Conservation (phyloP, 1,284 basidiomycete species). For the Pascua sp. region DNA sequence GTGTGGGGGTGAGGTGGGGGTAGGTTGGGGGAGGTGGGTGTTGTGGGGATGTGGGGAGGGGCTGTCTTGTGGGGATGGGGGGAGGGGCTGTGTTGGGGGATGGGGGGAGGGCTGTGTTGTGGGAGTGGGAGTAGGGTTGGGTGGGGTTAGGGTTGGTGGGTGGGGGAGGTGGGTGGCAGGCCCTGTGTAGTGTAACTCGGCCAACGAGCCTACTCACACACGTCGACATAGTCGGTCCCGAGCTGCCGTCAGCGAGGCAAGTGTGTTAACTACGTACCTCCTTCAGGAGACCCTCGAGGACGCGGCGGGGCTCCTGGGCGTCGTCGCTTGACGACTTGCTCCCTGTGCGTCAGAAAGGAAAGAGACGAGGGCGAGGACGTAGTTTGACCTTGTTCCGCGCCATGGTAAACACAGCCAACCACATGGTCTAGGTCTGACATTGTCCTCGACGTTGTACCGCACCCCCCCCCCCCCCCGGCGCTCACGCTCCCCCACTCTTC, state of each 20-base stretch:
- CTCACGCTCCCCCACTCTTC: too few relatives aligned
- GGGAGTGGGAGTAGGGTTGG: too few relatives aligned
- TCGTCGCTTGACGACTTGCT: constrained; percentile 11
- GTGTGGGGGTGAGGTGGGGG: background rate
- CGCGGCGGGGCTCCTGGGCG: constrained; percentile 31
- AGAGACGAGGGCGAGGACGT: constrained; percentile 53
- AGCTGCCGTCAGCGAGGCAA: constrained; percentile 34
- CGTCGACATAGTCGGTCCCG: constrained; percentile 62
- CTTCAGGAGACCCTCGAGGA: constrained; percentile 38
- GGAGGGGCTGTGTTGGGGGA: background rate
- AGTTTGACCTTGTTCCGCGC: too few relatives aligned
- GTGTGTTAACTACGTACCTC: too few relatives aligned
- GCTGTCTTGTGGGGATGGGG: constrained; percentile 1
- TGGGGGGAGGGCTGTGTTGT: too few relatives aligned
- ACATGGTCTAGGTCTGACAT: too few relatives aligned
- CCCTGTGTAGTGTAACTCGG: too few relatives aligned
- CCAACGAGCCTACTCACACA: constrained; percentile 29
- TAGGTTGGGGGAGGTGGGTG: background rate
- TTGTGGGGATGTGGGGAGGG: too few relatives aligned
- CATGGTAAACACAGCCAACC: too few relatives aligned
- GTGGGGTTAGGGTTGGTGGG: background rate
- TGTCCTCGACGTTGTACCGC: too few relatives aligned
- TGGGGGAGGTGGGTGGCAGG: too few relatives aligned
- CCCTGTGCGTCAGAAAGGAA: constrained; percentile 53
- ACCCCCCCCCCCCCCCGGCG: too few relatives aligned